Evolutionary conservation across 495 filamentous ascomycete genomes (phyloP), one percentile per base, ranked within the genome.

Genomic region (Penicilliopsis zonata): DNA sequence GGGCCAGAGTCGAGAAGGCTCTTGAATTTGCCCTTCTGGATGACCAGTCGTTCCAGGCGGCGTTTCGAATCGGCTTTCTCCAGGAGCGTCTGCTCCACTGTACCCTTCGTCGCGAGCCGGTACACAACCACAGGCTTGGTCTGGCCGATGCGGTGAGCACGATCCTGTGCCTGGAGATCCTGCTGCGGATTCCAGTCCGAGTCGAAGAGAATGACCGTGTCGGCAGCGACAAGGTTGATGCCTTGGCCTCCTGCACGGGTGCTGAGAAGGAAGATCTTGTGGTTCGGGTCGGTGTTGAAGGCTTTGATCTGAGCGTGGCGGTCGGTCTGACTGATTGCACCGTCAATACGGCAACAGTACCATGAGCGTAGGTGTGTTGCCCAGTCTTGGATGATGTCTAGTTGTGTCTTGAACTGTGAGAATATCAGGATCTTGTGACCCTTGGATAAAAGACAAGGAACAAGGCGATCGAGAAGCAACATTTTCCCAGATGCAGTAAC

Each of bases 131-230:
- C 90, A 0, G 87, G 87, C 13, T 76, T 70, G 20, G 76, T 94
- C 50, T 98, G 90, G 0, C 90, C 90, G 31, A 98, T 96, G 20
- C 90, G 76, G 48, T 98, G 90, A 2, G 82, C 85, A 13, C 90
- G 82, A 45, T 98, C 90, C 53, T 94, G 86, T 0, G 90, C 90
- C 51, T 98, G 90, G 10, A 98, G 67, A 55, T 98, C 90, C 47
- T 93, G 86, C 53, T 96, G 90, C 0, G 90, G 90, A 48, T 98
- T 98, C 88, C 90, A 98, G 53, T 98, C 90, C 18, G 73, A 75
- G 48, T 84, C 79, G 43, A 74, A 84, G 9, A 84, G 62, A 41
- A 84, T 76, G 17, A 84, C 79, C 0, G 79, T 84, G 35, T 84
- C 79, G 2, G 79, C 80, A 0, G 79, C 68, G 0, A 64, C 68